Base-by-base conservation (phyloP, 495 filamentous ascomycete genomes). In the Talaromyces adpressus region DNA sequence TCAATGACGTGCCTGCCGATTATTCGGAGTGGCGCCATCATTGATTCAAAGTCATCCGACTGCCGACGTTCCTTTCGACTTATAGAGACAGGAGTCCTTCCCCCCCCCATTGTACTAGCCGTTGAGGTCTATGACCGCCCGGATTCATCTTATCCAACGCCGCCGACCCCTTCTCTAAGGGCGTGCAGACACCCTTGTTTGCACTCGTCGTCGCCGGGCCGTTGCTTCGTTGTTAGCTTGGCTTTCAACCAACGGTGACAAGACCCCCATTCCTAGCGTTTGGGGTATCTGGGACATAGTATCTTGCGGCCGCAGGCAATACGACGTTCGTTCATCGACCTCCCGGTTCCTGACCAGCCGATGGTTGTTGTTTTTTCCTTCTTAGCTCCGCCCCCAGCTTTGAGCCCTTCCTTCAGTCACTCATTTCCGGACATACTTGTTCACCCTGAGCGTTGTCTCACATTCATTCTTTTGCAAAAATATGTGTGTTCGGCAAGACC, bases 41-140 rank as follows among this genome's bases (percentile, higher is more conserved):
- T 11, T 56, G 52, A 49, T 49, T 49, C 45, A 49, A 56, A 56
- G 52, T 56, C 52, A 56, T 56, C 52, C 52, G 30, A 56, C 52
- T 56, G 20, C 20, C 52, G 52, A 27, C 52, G 6, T 56, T 27
- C 52, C 30, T 53, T 56, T 56, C 52, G 22, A 56, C 52, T 56
- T 56, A 11, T 14, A 14, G 23, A 56, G 52, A 56, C 52, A 56
- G 52, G 22, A 56, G 23, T 27, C 52, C 4, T 22, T 20, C 5
- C 11, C 23, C 22, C 22, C 52, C n/a, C n/a, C 23, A 56, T 56
- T 56, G 52, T 27, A 56, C 52, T 27, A 56, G 52, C 52, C 20
- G 52, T 56, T 56, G 52, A 56, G 23, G 20, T 20, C 12, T 29
- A 27, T 29, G 52, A 27, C 52, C 52, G 52, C 30, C 52, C 52